A percentile compares a stretch with the other conserved stretches of the same genome.
Evolutionary conservation across 192 early-diverging fungal genomes (phyloP).

Genomic region (Ambispora gerdemannii): DNA sequence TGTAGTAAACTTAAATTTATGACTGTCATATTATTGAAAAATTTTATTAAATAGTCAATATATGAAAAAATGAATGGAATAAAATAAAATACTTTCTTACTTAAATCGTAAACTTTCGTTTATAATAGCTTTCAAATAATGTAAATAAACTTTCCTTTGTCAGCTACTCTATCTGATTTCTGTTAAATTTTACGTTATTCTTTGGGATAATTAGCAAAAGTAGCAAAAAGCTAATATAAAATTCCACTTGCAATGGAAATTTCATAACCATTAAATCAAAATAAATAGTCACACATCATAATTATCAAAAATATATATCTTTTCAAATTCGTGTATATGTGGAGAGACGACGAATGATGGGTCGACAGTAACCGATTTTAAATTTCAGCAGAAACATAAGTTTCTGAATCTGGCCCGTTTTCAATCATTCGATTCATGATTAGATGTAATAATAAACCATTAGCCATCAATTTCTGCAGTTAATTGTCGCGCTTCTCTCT

Average conservation of each 20-base stretch:
- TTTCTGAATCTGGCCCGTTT: not conserved
- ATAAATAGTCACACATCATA: not conserved
- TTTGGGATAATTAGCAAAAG: not conserved
- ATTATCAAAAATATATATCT: not conserved
- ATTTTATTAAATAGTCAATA: not conserved
- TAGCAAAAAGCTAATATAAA: not conserved
- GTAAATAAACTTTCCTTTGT: constrained; percentile 4
- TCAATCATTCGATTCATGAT: not conserved
- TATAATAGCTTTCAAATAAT: not conserved
- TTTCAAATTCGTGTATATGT: not conserved
- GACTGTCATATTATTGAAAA: not conserved
- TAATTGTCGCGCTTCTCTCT: not conserved
- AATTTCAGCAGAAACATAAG: not conserved
- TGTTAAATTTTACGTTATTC: not conserved
- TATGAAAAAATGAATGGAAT: not conserved
- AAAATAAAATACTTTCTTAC: not conserved
- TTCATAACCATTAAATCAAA: not conserved
- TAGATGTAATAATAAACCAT: not conserved
- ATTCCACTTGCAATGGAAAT: not conserved
- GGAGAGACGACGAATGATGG: not conserved
- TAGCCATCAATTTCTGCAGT: not conserved
- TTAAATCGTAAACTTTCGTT: constrained; percentile 9
- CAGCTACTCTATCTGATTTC: not conserved
- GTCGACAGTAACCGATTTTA: not conserved
- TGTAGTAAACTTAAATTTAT: not conserved